Base-by-base conservation (phyloP, 805 yeast species). In the Jamesozyma lodderae region DNA sequence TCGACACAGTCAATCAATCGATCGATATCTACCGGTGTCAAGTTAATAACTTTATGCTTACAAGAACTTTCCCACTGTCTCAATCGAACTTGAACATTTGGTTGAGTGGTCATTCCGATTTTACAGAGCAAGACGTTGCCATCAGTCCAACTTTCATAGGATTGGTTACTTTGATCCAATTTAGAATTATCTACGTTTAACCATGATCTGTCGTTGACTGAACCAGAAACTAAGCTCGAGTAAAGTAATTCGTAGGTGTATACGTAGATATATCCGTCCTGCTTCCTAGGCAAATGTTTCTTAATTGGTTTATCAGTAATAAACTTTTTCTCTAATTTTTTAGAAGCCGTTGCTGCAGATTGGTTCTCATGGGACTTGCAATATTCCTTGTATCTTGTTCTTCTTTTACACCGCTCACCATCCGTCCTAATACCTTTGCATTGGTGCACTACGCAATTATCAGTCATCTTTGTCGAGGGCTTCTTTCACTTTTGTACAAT, bases 101-200 rank as follows among this genome's bases (percentile, higher is more conserved):
- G 21, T 19, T 46, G 47, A 1, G 55, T 52, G 2, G 63, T 58
- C 59, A 58, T 52, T 2, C 63, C 63, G 18, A 58, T 48, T 31
- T 58, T 58, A 40, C 54, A 45, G 11, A 58, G 43, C 4, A 58
- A 52, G 21, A 42, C 41, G 24, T 40, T 45, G 14, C 37, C 38
- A 20, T 34, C 32, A 13, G 35, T 31, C 60, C 60, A 56, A 21
- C 40, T 41, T 15, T 37, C 35, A 15, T 13, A 26, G 4, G 21
- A 7, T 17, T 28, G 15, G 16, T 26, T 27, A 16, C 22, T 30
- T 18, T 33, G 27, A 10, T 31, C 20, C 6, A 43, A 36, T 6
- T 47, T 19, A 6, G 56, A 52, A 30, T 52, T 49, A 37, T 52
- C 56, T 4, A 48, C 27, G 7, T 36, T 42, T n/a, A 52, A 27